Evolutionary conservation across 257 asterid genomes (phyloP), one percentile per base, ranked within the genome.

Genomic region (Ophiorrhiza pumila): DNA sequence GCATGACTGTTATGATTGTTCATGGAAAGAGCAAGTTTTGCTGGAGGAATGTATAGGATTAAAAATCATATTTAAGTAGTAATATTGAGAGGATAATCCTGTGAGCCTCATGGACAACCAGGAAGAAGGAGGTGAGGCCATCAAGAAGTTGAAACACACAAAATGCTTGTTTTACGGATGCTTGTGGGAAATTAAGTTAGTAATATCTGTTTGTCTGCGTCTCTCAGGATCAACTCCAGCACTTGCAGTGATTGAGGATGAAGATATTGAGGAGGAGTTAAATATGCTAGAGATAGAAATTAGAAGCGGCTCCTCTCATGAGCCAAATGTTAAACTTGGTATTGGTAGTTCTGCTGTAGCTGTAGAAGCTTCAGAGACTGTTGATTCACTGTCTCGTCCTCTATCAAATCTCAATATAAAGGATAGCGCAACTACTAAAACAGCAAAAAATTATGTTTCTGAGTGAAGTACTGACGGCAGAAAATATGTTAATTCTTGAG

Each of bases 241-340:
- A 53, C 60, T 52, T 76, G 78, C 78, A 58, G 87, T 74, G 57
- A 73, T 77, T 55, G 84, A 81, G 53, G 98, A 90, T 64, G 95
- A 87, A 75, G 97, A 86, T 72, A 47, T 90, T 34, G 97, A 88
- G 83, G 87, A 82, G 68, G 98, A 92, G 83, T 82, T 90, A 43
- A 78, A 71, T 63, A 57, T 80, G 68, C 86, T 90, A 78, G 89
- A 87, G 86, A 74, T 74, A 69, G 91, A 87, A 65, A 71, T 88
- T 32, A 64, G 43, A 57, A 71, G 75, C 41, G 87, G 71, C 67
- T 65, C 60, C 47, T 68, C 56, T 23, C 72, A 74, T 67, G 78
- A 46, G 39, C 79, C 85, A 60, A 50, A 27, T 4, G 13, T 41
- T 6, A 43, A 43, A 65, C 42, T 17, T 27, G 78, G 59, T 9